phyloP scores from a whole-genome alignment of 2,329 filamentous ascomycete species.

The Apiospora koreana region DNA sequence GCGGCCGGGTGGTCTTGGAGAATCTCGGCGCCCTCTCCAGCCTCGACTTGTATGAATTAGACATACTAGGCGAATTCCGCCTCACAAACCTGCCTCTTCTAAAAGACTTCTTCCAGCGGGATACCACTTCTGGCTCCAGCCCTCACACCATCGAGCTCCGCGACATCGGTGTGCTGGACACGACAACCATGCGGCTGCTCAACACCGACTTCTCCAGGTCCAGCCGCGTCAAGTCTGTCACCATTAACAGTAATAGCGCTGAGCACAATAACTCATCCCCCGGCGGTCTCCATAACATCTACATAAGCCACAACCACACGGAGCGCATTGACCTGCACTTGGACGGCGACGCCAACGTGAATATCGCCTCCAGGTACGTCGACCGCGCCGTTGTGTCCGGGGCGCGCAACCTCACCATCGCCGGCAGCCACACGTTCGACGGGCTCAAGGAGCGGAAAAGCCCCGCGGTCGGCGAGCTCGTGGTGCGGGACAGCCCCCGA shows the following conservation, averaged over 20 bases:
- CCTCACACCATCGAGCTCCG: neutral
- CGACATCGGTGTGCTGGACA: neutral
- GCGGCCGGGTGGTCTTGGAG: neutral
- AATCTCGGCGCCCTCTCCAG: neutral
- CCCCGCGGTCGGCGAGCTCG: neutral
- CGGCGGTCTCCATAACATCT: neutral
- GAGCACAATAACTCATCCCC: neutral
- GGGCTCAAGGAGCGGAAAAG: neutral
- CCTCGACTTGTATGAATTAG: neutral
- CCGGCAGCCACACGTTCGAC: neutral
- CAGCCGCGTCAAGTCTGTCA: neutral
- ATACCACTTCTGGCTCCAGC: neutral
- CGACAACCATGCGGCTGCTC: neutral
- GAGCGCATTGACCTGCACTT: neutral
- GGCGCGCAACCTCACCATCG: neutral
- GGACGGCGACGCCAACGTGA: neutral
- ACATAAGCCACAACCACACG: neutral
- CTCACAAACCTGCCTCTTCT: neutral
- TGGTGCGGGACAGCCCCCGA: neutral
- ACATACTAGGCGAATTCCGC: neutral
- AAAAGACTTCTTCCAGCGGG: neutral
- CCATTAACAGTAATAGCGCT: neutral
- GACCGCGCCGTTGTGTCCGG: neutral
- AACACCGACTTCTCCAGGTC: neutral
- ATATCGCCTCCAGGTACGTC: neutral